These are phyloP conservation scores for Fraxinus angustifolia DNA, from an alignment of 305 asterid species.

Conservation along the genomic window DNA sequence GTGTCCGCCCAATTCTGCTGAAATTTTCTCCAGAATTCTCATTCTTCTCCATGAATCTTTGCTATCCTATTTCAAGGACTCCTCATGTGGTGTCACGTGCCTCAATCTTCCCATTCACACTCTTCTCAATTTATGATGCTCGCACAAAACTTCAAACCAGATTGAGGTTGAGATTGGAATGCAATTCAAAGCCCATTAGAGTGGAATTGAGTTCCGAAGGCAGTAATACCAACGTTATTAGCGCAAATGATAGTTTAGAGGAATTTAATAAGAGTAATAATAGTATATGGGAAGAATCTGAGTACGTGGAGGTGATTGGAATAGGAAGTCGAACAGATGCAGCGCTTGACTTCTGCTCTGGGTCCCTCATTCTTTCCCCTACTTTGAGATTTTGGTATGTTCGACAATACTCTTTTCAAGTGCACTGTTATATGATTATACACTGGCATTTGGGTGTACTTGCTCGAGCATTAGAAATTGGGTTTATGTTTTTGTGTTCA, in stretches of 20 bases:
- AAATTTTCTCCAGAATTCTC: background rate
- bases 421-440: background rate
- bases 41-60: slow-evolving; percentile 29
- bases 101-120: slow-evolving; percentile 22
- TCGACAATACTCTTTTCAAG: background rate
- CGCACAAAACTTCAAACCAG: slow-evolving; percentile 14
- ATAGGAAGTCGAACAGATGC: slow-evolving; percentile 84
- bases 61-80: slow-evolving; percentile 25
- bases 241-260: slow-evolving; percentile 3
- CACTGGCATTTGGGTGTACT: slow-evolving; percentile 2
- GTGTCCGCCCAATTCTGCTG: background rate
- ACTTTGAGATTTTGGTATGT: slow-evolving; percentile 73
- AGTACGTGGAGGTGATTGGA: slow-evolving; percentile 65
- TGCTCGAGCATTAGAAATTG: background rate
- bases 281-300: slow-evolving; percentile 33
- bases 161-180: slow-evolving; percentile 15
- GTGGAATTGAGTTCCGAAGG: slow-evolving; percentile 23
- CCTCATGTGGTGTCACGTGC: slow-evolving; percentile 20
- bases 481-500: background rate
- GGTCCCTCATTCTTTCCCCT: slow-evolving; percentile 59
- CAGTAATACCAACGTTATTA: slow-evolving; percentile 7
- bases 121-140: slow-evolving; percentile 19
- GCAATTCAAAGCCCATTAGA: slow-evolving; percentile 26
- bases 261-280: slow-evolving; percentile 18
- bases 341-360: slow-evolving; percentile 64